Evolutionary conservation across 106 monocot genomes (phyloP), one percentile per base, ranked within the genome.

Genomic region (Dendrobium huoshanense): DNA sequence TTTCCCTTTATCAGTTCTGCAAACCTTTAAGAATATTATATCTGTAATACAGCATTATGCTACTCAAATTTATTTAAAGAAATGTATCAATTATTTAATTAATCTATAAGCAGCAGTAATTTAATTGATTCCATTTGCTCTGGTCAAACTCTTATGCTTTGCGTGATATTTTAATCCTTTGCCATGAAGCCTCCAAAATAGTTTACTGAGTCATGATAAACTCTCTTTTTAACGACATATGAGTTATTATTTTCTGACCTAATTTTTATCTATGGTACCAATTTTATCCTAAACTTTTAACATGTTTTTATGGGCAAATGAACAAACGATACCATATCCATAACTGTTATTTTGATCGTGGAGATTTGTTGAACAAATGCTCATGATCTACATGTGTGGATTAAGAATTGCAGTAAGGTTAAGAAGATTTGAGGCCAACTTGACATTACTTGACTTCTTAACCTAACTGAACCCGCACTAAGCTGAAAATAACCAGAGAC

Each of bases 1-100:
- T 86, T 68, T 79, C 75, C n/a, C 70, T 70, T 75, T 84, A 29
- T 78, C 59, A 20, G 13, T 67, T 40, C 24, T 67, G 4, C 41
- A n/a, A 65, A 55, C 8, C 29, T 59, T 73, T 20, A 22, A 29
- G 4, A 64, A 43, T 41, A 47, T 17, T 56, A 9, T 43, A 5
- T 25, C 25, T n/a, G 2, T 49, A 51, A 48, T 48, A 13, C 24
- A 24, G 45, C 22, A 13, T 51, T 20, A 20, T 44, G 20, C 74
- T 43, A 74, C 19, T 22, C 4, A 76, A 74, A 24, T 25, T 75
- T 73, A 41, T 75, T 8, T 20, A 37, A 41, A 3, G 41, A 41
- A 73, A 17, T 73, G 41, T 40, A 24, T 41, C 73, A 37, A 40
- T 73, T 73, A 7, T 73, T 41, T 40, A 17, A 73, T 41, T 31